A percentile compares a stretch with the other conserved stretches of the same genome.
Evolutionary conservation across 129 eudicot species (phyloP).

Genomic region (Arctium minus): DNA sequence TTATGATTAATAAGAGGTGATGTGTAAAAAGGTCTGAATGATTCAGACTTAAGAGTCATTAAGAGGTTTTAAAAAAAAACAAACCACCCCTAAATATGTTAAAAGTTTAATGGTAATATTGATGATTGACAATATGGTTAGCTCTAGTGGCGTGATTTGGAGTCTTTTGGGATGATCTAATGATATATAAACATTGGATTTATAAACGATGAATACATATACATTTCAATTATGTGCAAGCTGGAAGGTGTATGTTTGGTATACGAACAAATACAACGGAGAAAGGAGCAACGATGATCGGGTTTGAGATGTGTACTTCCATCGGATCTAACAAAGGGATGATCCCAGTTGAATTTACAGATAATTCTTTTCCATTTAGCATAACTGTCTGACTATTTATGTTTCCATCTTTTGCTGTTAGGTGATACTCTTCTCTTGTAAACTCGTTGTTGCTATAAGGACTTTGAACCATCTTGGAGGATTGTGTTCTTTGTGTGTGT

Average conservation of each 20-base stretch:
- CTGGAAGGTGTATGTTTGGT: constrained; percentile 42
- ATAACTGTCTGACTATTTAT: constrained; percentile 48
- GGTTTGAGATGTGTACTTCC: constrained; percentile 29
- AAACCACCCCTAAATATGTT: too few species aligned
- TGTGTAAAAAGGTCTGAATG: too few species aligned
- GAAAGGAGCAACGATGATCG: constrained; percentile 54
- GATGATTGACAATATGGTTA: background rate
- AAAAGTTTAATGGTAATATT: background rate
- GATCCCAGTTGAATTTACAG: constrained; percentile 42
- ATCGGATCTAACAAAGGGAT: constrained; percentile 59
- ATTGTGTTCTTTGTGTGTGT: constrained; percentile 17
- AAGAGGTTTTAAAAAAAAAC: too few species aligned
- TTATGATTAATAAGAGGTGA: too few species aligned
- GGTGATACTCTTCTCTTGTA: constrained; percentile 74
- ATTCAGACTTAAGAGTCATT: too few species aligned
- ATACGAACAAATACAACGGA: constrained; percentile 69
- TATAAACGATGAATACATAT: background rate
- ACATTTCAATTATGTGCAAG: constrained; percentile 36
- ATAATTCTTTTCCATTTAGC: constrained; percentile 51
- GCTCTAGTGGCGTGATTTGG: background rate
- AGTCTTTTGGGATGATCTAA: background rate
- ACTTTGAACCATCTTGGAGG: constrained; percentile 1
- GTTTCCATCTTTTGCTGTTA: constrained; percentile 59
- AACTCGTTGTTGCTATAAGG: background rate
- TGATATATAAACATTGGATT: background rate